Percentiles rank a stretch among this genome's conserved stretches.
phyloP scores from a whole-genome alignment of 2,329 filamentous ascomycete genomes.

The Microcyclospora pomicola region DNA sequence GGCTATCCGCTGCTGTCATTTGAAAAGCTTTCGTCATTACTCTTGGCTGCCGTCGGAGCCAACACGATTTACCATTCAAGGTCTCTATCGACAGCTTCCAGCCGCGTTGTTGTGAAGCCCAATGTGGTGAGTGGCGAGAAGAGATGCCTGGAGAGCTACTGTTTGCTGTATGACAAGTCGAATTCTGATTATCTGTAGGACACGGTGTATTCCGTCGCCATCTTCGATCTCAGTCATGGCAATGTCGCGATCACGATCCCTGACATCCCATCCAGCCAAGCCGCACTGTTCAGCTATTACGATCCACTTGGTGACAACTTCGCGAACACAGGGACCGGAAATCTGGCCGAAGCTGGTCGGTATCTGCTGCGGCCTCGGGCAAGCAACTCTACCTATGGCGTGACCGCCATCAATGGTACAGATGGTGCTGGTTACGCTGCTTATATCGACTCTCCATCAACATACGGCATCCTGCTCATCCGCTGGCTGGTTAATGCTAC shows the following conservation, averaged over 20 bases:
- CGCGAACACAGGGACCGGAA: slow-evolving; percentile 6
- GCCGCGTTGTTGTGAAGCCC: slow-evolving; percentile 10
- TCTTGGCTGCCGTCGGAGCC: slow-evolving; percentile 2
- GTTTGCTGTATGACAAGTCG: too few species aligned
- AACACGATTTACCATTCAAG: slow-evolving; percentile 7
- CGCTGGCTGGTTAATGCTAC: slow-evolving; percentile 8
- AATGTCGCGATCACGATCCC: slow-evolving; percentile 10
- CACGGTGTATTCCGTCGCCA: slow-evolving; percentile 10
- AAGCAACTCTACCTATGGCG: too few species aligned
- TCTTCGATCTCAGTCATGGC: slow-evolving; percentile 10
- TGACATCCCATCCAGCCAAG: slow-evolving; percentile 5
- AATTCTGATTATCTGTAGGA: slow-evolving; percentile 2
- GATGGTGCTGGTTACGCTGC: not conserved
- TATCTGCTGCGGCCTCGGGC: slow-evolving; percentile 2
- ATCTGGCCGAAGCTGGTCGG: slow-evolving; percentile 1
- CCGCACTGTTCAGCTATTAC: slow-evolving; percentile 7
- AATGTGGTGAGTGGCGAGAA: slow-evolving; percentile 4
- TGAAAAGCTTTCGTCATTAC: slow-evolving; percentile 2
- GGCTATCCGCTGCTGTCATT: slow-evolving; percentile 13
- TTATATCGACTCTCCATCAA: slow-evolving; percentile 6
- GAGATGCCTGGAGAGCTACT: too few species aligned
- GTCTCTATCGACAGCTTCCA: slow-evolving; percentile 3
- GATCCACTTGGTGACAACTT: slow-evolving; percentile 10
- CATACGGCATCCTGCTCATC: slow-evolving; percentile 7
- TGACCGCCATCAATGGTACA: too few species aligned